Base-by-base conservation (phyloP, 257 asterid species). In the Plantago elongata region DNA sequence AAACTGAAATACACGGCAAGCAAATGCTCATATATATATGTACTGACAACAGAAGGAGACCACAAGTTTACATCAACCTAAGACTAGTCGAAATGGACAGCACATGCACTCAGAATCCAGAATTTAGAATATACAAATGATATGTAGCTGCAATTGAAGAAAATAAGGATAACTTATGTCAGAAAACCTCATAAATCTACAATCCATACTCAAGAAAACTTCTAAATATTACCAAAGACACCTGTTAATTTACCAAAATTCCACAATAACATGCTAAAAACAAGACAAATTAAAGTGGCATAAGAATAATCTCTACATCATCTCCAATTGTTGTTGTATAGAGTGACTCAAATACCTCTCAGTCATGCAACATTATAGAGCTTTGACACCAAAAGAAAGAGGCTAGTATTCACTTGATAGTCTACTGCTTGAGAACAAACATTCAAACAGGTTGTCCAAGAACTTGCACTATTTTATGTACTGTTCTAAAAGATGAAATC, bases 261-360 rank as follows among this genome's bases (percentile, higher is more conserved):
- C 86, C 84, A 74, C 17, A 70, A 14, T 14, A 77, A 40, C 42
- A 75, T n/a, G n/a, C n/a, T n/a, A n/a, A n/a, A n/a, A n/a, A 67
- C 18, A 73, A 54, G 17, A 63, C 18, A 73, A 66, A 85, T 89
- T 88, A 85, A 8, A 83, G 30, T 0, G 96, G 96, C 62, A 81
- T 61, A 48, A 85, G 69, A 16, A 85, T 52, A 42, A 83, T 77
- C 70, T 88, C 90, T 49, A 85, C 5, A 57, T 74, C 47, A 50
- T 74, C 72, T 3, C 79, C 92, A 17, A 79, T 67, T 22, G 72
- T 67, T 22, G 72, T 15, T 54, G 80, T 61, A 64, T 74, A 74
- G 27, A 77, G 79, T 54, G 83, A 78, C 68, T 80, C 84, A 6
- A 85, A 17, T 18, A 71, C 65, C 60, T 63, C 43, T 92, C 92